Base-by-base conservation (phyloP, 1,139 yeast species). In the Yamadazyma atlantica region DNA sequence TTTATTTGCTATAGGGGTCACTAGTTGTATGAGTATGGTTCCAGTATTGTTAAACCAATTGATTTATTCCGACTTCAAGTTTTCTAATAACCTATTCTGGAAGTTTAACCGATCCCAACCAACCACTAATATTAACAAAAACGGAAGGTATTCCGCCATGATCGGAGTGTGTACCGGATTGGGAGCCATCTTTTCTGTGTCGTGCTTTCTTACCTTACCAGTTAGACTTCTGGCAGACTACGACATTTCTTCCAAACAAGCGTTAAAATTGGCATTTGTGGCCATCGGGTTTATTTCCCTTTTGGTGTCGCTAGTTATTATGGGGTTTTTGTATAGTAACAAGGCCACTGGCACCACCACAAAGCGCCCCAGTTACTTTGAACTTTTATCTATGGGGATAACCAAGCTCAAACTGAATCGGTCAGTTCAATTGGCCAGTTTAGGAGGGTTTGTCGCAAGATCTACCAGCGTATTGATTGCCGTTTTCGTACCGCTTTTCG, bases 161-260 rank as follows among this genome's bases (percentile, higher is more conserved):
- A 72, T 83, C 34, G 90, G 90, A 0, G 55, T 81, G 3, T 63
- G 75, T 34, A 69, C 85, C 10, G 90, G 90, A 0, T 50, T 80
- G 10, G 92, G 92, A 28, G 92, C 90, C 1, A 71, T 79, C 1
- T 75, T 77, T 45, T 64, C 83, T 0, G 83, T 78, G 2, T 57
- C 73, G 1, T 57, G 63, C 28, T 72, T 75, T 36, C 55, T 79
- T 22, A 69, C 83, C 4, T 55, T 71, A 26, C 82, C 81, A 1
- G 69, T 70, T 2, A 60, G 57, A 31, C 58, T 71, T 37, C 62
- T 61, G 13, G 52, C 56, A 10, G 43, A 49, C 13, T 53, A 54
- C 28, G 51, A 50, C n/a, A 38, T 63, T 16, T 45, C 57, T n/a
- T 47, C 73, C 4, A 60, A 60, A 29, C 57, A 54, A 3, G 74